Base-by-base conservation (phyloP, 306 rosid genomes). In the Hylodesmum podocarpum region DNA sequence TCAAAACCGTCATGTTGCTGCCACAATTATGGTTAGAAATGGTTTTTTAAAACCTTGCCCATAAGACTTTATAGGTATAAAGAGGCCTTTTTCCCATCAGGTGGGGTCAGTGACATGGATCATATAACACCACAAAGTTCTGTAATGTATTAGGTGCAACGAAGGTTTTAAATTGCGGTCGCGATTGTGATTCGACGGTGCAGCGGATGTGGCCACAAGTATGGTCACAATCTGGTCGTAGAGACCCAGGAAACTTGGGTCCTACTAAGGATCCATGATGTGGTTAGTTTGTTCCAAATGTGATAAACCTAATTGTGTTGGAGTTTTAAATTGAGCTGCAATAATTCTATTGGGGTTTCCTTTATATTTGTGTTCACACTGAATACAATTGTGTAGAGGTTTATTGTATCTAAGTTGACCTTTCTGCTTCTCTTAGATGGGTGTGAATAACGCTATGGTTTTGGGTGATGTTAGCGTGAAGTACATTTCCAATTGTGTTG, bases 401-500 rank as follows among this genome's bases (percentile, higher is more conserved):
- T 80, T 57, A 77, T 64, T 64, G 44, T 54, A 24, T 9, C 47
- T 21, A 18, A 68, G 13, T 33, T 58, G 16, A 16, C 39, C 58
- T 16, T 76, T 69, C 18, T 18, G 37, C 39, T 59, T 71, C 77
- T 58, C 34, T 25, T 39, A 2, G 46, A 47, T 25, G 15, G 62
- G 73, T 27, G 28, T 18, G 36, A 66, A 59, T 74, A 55, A 27
- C 14, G 16, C 16, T 16, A 3, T 61, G 66, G 40, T 58, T 29
- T 28, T 16, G 31, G 49, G 31, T 27, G 78, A 76, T 73, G 79
- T 77, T 75, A 36, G 75, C 86, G 64, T 50, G 65, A 66, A 46
- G 72, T 76, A 76, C 49, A 36, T 79, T 83, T 29, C 76, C 72
- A 67, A 78, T 81, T 34, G 9, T 84, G 54, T 81, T 77, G 77